Conservation (phyloP, 1,284 basidiomycete genomes). For the Cronartium ribicola region DNA sequence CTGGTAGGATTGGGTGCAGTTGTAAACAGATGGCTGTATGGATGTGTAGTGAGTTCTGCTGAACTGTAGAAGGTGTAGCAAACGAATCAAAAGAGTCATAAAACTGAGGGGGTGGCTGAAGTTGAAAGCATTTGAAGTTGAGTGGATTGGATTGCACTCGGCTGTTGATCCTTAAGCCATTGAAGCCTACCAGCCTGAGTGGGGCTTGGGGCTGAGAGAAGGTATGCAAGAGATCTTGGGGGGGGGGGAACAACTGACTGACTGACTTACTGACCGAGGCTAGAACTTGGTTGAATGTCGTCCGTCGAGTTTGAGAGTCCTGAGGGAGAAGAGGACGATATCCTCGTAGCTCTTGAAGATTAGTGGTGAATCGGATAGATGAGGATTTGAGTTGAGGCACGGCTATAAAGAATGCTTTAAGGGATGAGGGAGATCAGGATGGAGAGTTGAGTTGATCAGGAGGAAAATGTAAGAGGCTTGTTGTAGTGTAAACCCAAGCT, state of each 20-base stretch:
- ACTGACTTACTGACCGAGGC: background rate
- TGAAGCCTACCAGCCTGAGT: background rate
- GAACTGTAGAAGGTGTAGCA: background rate
- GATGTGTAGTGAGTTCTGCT: background rate
- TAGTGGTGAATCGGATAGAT: no score
- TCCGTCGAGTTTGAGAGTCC: background rate
- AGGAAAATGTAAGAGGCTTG: no score
- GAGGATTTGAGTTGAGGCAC: no score
- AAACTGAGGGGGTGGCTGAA: background rate
- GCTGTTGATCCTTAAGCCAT: background rate
- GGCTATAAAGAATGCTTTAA: no score
- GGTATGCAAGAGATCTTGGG: background rate
- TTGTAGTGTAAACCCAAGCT: no score
- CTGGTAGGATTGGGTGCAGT: background rate
- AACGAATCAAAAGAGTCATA: background rate
- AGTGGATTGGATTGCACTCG: background rate
- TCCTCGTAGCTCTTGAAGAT: no score
- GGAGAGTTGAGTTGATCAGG: no score
- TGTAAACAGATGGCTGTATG: background rate
- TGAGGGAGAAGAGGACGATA: no score
- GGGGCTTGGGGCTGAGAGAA: constrained; percentile 7
- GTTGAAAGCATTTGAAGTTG: background rate
- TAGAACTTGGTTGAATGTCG: constrained; percentile 1
- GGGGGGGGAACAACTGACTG: background rate
- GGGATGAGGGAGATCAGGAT: no score